A percentile compares a stretch with the other conserved stretches of the same genome.
Conservation (phyloP, 2,329 filamentous ascomycete species). For the Diaporthe amygdali region DNA sequence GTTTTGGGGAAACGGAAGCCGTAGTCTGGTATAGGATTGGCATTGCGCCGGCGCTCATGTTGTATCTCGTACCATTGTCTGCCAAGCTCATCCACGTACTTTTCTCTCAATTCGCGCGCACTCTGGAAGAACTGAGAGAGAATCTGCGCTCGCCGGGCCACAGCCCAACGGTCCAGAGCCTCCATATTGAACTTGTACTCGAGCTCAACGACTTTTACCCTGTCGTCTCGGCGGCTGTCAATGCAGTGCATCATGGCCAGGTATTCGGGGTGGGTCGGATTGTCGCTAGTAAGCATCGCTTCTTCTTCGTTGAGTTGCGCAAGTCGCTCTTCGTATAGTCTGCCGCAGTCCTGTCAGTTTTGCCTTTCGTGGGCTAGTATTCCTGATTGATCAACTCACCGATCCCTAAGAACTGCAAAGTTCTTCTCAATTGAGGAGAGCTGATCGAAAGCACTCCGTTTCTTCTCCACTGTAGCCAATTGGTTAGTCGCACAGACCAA, state of each 20-base stretch:
- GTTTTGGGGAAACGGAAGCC: constrained; percentile 81
- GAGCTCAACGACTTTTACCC: constrained; percentile 75
- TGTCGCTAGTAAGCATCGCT: constrained; percentile 61
- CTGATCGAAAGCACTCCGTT: constrained; percentile 80
- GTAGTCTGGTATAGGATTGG: constrained; percentile 81
- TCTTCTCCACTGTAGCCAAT: constrained; percentile 69
- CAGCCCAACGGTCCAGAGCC: constrained; percentile 74
- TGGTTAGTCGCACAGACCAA: constrained; percentile 32
- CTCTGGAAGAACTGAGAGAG: constrained; percentile 91
- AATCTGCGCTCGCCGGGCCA: constrained; percentile 83
- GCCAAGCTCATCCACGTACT: constrained; percentile 79
- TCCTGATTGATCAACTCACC: constrained; percentile 50
- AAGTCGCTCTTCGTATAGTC: constrained; percentile 87
- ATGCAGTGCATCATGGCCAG: constrained; percentile 89
- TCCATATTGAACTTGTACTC: constrained; percentile 76
- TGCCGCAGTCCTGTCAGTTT: constrained; percentile 39
- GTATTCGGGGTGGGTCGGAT: constrained; percentile 87
- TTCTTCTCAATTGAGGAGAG: constrained; percentile 84
- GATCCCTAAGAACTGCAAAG: constrained; percentile 84
- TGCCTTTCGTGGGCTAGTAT: neutral
- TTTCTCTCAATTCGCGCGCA: constrained; percentile 82
- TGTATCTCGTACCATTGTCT: constrained; percentile 94
- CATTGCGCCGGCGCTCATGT: constrained; percentile 72
- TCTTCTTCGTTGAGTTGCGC: constrained; percentile 78
- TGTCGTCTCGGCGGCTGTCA: constrained; percentile 80